These are phyloP conservation scores for Coccomyxa sp. DNA, from an alignment of 139 green algal species.

Conservation along the genomic window DNA sequence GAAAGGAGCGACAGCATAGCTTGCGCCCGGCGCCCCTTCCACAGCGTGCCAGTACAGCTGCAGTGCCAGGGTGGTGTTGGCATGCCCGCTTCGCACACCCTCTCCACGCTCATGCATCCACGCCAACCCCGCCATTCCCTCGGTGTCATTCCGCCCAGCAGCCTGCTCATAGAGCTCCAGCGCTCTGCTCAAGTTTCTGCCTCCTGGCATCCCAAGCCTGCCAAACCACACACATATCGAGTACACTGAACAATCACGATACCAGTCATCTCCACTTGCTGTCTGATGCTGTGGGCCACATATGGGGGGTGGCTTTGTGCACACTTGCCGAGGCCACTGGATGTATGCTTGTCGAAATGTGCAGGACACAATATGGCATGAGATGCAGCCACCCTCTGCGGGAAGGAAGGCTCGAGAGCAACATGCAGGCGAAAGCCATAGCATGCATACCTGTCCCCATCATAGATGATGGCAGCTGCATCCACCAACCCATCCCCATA, in stretches of 20 bases:
- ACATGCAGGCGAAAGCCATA: neutral
- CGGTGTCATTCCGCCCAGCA: neutral
- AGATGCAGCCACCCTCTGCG: too few relatives aligned
- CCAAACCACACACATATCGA: neutral
- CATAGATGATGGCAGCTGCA: neutral
- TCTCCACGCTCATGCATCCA: neutral
- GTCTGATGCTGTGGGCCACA: too few relatives aligned
- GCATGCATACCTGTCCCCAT: neutral
- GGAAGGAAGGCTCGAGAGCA: too few relatives aligned
- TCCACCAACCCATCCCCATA: neutral
- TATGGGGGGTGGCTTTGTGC: too few relatives aligned
- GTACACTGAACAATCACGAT: too few relatives aligned
- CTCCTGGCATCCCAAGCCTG: neutral
- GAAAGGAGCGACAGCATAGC: neutral
- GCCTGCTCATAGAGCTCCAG: neutral
- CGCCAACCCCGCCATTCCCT: neutral
- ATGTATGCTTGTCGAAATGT: too few relatives aligned
- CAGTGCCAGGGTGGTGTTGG: neutral
- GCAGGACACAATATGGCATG: neutral
- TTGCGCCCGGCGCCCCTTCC: neutral
- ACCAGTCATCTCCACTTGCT: too few relatives aligned
- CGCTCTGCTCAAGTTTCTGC: neutral
- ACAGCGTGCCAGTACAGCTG: neutral
- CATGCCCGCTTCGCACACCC: too few relatives aligned
- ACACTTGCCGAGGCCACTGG: too few relatives aligned